Evolutionary conservation across 352 stramenopile species (phyloP).

Genomic region (Aphanomyces invadans): DNA sequence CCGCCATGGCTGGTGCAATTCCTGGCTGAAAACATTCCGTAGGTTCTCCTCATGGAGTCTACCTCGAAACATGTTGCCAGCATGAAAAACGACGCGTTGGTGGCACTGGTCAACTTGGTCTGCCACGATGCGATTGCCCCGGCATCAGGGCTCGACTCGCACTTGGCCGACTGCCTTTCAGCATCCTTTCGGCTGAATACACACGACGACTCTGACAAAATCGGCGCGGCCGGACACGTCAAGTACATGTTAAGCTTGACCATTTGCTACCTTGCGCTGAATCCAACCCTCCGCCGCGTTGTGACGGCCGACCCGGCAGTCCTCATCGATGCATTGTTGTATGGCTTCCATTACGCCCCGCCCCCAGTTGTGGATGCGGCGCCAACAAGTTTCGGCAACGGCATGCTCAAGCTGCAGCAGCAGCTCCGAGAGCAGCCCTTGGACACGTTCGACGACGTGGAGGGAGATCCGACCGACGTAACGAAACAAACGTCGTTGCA

Average conservation of each 20-base stretch:
- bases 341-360: conserved; percentile 11
- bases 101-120: conserved; percentile 56
- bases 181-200: conserved; percentile 42
- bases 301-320: conserved; percentile 54
- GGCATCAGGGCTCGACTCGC: conserved; percentile 36
- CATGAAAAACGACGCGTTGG: conserved; percentile 52
- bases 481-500: too few relatives aligned
- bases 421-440: not conserved
- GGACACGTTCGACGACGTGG: conserved; percentile 19
- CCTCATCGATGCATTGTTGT: conserved; percentile 25
- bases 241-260: conserved; percentile 51
- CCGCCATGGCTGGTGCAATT: too few relatives aligned
- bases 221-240: conserved; percentile 28
- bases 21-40: too few relatives aligned
- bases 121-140: conserved; percentile 26
- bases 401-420: not conserved
- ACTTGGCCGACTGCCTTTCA: conserved; percentile 49
- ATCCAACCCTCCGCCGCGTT: conserved; percentile 52
- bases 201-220: conserved; percentile 28
- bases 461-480: conserved; percentile 1
- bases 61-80: not conserved
- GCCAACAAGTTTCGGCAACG: not conserved
- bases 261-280: conserved; percentile 62
- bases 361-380: not conserved
- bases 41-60: not conserved